Evolutionary conservation across 139 green algal species (phyloP).

Genomic region (Tetraselmis striata): DNA sequence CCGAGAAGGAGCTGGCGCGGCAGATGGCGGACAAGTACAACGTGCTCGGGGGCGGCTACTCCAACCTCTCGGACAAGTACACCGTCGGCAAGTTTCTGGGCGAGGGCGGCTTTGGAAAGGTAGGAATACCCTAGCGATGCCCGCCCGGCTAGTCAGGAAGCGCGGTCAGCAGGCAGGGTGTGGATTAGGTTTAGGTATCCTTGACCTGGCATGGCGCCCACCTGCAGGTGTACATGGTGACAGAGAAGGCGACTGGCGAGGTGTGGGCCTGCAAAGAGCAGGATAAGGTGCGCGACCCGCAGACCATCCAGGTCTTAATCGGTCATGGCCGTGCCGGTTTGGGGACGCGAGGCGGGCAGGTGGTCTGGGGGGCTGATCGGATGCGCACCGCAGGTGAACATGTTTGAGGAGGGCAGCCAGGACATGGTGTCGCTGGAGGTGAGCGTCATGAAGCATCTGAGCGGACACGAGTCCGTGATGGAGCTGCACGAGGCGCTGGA

Average conservation of each 20-base stretch:
- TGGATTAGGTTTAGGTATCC: no score
- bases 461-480: neutral
- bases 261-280: neutral
- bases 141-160: no score
- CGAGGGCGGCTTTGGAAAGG: neutral
- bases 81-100: neutral
- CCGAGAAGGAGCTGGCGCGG: neutral
- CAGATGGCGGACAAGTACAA: neutral
- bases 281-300: neutral
- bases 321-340: no score
- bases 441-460: neutral
- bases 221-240: neutral
- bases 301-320: no score
- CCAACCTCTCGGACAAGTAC: neutral
- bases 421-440: neutral
- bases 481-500: neutral
- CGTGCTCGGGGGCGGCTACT: neutral
- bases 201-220: no score
- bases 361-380: no score
- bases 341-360: no score
- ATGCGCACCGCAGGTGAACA: neutral
- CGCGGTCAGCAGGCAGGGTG: no score
- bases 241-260: neutral
- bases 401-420: neutral
- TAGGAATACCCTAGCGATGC: no score